Evolutionary conservation across 31 red algal species (phyloP).

Genomic region (Asparagopsis taxiformis): DNA sequence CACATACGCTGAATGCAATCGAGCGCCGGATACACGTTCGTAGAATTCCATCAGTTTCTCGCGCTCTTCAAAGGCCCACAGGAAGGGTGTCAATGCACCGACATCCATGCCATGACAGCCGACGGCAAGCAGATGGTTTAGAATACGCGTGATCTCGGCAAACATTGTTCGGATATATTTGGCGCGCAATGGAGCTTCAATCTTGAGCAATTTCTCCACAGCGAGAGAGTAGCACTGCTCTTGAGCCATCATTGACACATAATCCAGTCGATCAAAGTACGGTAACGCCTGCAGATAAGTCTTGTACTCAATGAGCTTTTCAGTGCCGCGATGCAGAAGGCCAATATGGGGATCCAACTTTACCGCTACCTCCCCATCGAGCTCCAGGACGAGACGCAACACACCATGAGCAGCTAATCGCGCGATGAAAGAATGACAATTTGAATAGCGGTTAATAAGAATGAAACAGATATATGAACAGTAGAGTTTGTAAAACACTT

Average conservation of each 20-base stretch:
- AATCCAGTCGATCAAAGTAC: slow-evolving; percentile 99
- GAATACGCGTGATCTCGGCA: slow-evolving; percentile 96
- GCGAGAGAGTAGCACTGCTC: slow-evolving; percentile 99
- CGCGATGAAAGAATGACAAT: neutral
- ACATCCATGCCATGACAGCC: slow-evolving; percentile 98
- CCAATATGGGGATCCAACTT: slow-evolving; percentile 94
- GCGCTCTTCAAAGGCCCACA: slow-evolving; percentile 99
- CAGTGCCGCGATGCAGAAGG: slow-evolving; percentile 97
- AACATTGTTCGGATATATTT: slow-evolving; percentile 97
- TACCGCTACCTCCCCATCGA: slow-evolving; percentile 89
- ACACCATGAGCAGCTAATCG: slow-evolving; percentile 97
- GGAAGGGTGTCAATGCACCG: slow-evolving; percentile 96
- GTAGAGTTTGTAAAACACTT: neutral
- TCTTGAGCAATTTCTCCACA: slow-evolving; percentile 96
- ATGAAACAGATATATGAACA: neutral
- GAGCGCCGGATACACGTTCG: slow-evolving; percentile 97
- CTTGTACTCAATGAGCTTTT: slow-evolving; percentile 99
- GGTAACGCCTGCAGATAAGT: slow-evolving; percentile 97
- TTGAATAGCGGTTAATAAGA: neutral
- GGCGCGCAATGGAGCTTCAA: slow-evolving; percentile 80
- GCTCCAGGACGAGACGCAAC: slow-evolving; percentile 92
- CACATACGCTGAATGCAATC: slow-evolving; percentile 94
- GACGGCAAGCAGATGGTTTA: slow-evolving; percentile 97
- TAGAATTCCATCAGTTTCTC: slow-evolving; percentile 99
- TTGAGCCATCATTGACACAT: slow-evolving; percentile 99